These are phyloP conservation scores for Saturnispora zaruensis DNA, from an alignment of 805 yeast species.

Conservation along the genomic window DNA sequence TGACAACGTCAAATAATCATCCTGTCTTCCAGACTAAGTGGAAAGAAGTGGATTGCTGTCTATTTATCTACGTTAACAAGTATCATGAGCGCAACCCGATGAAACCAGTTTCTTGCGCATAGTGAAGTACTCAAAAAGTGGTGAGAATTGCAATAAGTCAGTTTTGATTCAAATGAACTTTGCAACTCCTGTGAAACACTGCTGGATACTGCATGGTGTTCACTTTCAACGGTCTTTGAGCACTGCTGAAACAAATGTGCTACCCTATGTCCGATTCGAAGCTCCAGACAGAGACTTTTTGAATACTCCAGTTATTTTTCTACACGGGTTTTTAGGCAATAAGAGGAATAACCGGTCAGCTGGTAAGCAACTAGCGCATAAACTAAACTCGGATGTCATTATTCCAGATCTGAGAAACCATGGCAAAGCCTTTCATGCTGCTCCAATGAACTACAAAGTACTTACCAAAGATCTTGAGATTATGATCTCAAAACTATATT, in stretches of 20 bases:
- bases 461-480: constrained; percentile 74
- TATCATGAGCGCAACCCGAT: background rate
- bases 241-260: background rate
- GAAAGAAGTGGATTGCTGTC: background rate
- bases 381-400: constrained; percentile 47
- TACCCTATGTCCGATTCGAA: constrained; percentile 10
- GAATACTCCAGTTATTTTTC: constrained; percentile 55
- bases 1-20: background rate
- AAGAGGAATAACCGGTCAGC: constrained; percentile 70
- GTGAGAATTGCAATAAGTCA: background rate
- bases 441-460: constrained; percentile 61
- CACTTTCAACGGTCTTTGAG: background rate
- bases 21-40: background rate
- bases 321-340: constrained; percentile 88
- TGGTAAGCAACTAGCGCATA: constrained; percentile 42
- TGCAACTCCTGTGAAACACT: background rate
- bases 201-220: background rate
- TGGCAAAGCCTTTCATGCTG: constrained; percentile 75
- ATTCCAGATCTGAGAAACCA: constrained; percentile 80
- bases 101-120: background rate
- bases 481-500: constrained; percentile 30
- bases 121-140: background rate
- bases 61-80: background rate
- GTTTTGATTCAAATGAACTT: background rate
- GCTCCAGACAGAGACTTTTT: constrained; percentile 4